Percentiles rank a stretch among this genome's conserved stretches.
phyloP scores from a whole-genome alignment of 306 rosid genomes.

The Quercus agrifolia region DNA sequence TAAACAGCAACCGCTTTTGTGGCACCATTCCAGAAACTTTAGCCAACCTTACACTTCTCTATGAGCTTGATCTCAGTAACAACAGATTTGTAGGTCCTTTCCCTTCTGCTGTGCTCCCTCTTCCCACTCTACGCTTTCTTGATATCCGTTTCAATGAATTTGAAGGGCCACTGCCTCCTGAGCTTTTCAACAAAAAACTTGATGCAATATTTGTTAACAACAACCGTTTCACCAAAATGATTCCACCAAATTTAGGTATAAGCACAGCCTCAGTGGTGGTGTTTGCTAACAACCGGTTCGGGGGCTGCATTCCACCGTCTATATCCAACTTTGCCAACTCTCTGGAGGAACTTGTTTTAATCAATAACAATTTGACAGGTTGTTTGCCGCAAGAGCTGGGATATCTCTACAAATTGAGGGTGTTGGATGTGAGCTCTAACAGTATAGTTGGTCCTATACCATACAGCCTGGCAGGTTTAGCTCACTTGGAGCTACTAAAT shows the following conservation, averaged over 20 bases:
- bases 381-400: slow-evolving; percentile 88
- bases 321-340: slow-evolving; percentile 55
- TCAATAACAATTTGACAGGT: slow-evolving; percentile 69
- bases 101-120: slow-evolving; percentile 64
- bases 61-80: slow-evolving; percentile 80
- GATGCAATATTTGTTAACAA: slow-evolving; percentile 75
- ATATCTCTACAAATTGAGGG: slow-evolving; percentile 69
- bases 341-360: slow-evolving; percentile 69
- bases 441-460: slow-evolving; percentile 72
- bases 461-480: slow-evolving; percentile 72
- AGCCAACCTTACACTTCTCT: slow-evolving; percentile 56
- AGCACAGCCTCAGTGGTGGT: slow-evolving; percentile 63
- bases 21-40: slow-evolving; percentile 65
- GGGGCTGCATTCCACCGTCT: slow-evolving; percentile 69
- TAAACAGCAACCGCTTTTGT: slow-evolving; percentile 81
- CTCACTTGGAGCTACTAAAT: slow-evolving; percentile 75
- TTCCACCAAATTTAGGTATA: slow-evolving; percentile 44
- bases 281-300: slow-evolving; percentile 76
- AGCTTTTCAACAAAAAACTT: slow-evolving; percentile 50
- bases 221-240: slow-evolving; percentile 60
- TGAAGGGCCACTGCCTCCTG: slow-evolving; percentile 76
- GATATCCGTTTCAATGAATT: slow-evolving; percentile 83
- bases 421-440: slow-evolving; percentile 77
- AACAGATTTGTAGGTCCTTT: slow-evolving; percentile 90
- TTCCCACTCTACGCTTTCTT: slow-evolving; percentile 50